These are phyloP conservation scores for Penicillium sp. DNA, from an alignment of 2,329 filamentous ascomycete species.

Conservation along the genomic window DNA sequence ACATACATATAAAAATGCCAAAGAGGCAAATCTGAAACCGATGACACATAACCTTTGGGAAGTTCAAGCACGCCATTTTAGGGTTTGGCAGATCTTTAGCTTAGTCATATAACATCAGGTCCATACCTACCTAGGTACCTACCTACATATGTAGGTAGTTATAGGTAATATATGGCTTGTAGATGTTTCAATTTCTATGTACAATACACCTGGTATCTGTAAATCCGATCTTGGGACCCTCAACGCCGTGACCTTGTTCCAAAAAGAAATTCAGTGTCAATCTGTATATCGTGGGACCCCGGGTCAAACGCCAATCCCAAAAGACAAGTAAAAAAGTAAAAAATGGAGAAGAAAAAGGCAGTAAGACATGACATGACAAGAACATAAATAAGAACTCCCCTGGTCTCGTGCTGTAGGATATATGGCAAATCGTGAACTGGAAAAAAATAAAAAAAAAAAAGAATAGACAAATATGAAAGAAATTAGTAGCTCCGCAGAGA, in stretches of 20 bases:
- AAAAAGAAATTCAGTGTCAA: conserved; percentile 15
- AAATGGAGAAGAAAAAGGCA: conserved; percentile 1
- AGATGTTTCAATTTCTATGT: conserved; percentile 17
- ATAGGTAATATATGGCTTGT: not conserved
- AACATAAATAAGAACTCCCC: conserved; percentile 15
- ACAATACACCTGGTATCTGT: conserved; percentile 22
- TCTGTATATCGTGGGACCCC: conserved; percentile 21
- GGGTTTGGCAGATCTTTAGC: not conserved
- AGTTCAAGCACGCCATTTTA: conserved; percentile 5
- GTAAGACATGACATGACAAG: not conserved
- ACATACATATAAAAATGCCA: not conserved
- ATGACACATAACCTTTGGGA: conserved; percentile 1
- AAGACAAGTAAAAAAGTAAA: conserved; percentile 2
- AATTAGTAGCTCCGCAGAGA: conserved; percentile 14
- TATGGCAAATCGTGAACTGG: conserved; percentile 14
- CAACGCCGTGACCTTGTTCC: conserved; percentile 21
- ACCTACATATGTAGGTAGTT: too few relatives aligned
- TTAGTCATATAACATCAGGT: too few relatives aligned
- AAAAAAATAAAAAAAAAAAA: conserved; percentile 5
- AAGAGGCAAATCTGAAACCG: not conserved
- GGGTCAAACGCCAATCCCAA: conserved; percentile 15
- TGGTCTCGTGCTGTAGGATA: conserved; percentile 26
- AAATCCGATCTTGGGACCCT: conserved; percentile 4
- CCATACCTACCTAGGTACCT: too few relatives aligned
- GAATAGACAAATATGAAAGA: conserved; percentile 10